Conservation (phyloP, 441 rosid genomes). For the Dalechampia spathulata region DNA sequence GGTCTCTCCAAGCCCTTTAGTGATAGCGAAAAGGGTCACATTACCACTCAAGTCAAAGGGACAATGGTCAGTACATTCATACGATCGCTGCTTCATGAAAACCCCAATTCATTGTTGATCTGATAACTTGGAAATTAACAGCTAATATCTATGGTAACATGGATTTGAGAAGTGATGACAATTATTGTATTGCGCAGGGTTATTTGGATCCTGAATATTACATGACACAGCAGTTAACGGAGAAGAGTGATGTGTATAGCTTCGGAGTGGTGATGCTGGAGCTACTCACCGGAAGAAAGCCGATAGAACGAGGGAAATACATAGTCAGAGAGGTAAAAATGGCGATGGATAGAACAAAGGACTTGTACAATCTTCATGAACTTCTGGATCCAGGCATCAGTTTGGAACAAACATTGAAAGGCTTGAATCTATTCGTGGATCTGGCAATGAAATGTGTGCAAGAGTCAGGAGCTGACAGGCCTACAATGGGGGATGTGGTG, state of each 20-base stretch:
- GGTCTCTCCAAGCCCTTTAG: conserved; percentile 68
- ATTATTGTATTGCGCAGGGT: conserved; percentile 29
- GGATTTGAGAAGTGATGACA: not conserved
- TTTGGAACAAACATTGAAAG: conserved; percentile 36
- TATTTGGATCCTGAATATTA: conserved; percentile 87
- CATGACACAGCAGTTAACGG: conserved; percentile 80
- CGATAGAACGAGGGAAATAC: conserved; percentile 61
- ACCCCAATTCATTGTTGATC: no score
- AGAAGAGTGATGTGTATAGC: conserved; percentile 90
- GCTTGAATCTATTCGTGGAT: conserved; percentile 54
- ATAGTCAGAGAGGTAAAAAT: conserved; percentile 60
- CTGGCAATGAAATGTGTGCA: conserved; percentile 61
- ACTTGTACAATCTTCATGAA: conserved; percentile 49
- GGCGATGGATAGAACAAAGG: conserved; percentile 47
- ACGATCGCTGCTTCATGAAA: not conserved
- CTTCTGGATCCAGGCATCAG: conserved; percentile 46
- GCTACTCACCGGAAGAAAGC: conserved; percentile 49
- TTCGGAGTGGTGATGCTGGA: conserved; percentile 78
- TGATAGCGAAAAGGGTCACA: conserved; percentile 42
- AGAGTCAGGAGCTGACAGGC: conserved; percentile 54
- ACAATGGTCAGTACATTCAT: conserved; percentile 60
- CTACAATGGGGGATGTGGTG: conserved; percentile 66
- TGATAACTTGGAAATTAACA: no score
- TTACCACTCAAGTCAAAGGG: conserved; percentile 79
- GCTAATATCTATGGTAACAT: not conserved